phyloP scores from a whole-genome alignment of 306 rosid genomes.

The Trichosanthes truncata region DNA sequence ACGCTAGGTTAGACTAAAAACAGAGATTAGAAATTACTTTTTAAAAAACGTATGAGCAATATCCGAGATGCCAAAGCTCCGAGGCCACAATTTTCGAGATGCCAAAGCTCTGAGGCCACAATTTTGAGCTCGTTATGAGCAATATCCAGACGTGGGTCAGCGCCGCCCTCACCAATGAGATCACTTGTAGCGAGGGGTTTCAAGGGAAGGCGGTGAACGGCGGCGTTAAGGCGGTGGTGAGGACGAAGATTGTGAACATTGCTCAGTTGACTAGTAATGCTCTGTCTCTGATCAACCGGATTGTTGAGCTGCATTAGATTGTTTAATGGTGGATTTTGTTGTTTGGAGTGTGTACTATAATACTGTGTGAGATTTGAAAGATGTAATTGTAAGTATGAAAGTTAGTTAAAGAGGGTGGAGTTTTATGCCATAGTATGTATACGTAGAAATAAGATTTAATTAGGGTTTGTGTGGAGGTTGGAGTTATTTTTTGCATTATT shows the following conservation, averaged over 20 bases:
- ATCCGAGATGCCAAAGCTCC: no score
- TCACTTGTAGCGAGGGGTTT: conserved; percentile 6
- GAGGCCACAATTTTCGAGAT: conserved; percentile 48
- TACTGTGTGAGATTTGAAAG: neutral
- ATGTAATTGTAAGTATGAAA: neutral
- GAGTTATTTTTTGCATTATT: neutral
- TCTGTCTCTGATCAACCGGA: conserved; percentile 5
- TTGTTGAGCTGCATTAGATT: neutral
- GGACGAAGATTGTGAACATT: neutral
- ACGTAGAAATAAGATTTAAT: neutral
- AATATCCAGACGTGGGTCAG: conserved; percentile 14
- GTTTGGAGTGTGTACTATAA: neutral
- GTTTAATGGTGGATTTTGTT: neutral
- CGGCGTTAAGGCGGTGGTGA: neutral
- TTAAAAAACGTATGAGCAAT: no score
- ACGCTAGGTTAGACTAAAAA: no score
- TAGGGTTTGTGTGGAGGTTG: neutral
- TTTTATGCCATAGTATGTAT: neutral
- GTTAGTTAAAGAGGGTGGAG: neutral
- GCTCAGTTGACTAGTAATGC: conserved; percentile 14
- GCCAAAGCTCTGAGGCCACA: conserved; percentile 16
- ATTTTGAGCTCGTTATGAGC: neutral
- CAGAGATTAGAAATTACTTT: no score
- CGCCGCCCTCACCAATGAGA: conserved; percentile 13
- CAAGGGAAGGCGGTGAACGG: neutral